These are phyloP conservation scores for Annulohypoxylon nitens DNA, from an alignment of 495 filamentous ascomycete species.

Conservation along the genomic window DNA sequence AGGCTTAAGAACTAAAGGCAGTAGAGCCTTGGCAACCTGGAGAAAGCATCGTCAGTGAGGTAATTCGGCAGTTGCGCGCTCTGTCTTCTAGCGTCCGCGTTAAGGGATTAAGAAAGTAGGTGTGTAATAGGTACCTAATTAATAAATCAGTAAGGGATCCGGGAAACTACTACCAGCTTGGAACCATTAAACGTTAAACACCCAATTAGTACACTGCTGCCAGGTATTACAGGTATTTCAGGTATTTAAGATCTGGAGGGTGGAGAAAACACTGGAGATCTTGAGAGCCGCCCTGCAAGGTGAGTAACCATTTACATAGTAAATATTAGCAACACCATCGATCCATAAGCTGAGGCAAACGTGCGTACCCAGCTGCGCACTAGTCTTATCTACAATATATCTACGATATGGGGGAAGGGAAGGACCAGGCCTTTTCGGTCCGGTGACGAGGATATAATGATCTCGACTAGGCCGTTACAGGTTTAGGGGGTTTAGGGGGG, in stretches of 20 bases:
- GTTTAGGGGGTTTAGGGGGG: too few relatives aligned
- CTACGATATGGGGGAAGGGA: not conserved
- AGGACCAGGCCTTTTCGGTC: not conserved
- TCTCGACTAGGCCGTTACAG: not conserved
- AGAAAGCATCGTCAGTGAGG: conserved; percentile 6
- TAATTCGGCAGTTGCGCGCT: not conserved
- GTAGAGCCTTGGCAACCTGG: conserved; percentile 10
- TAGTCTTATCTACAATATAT: not conserved
- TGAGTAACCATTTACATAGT: not conserved
- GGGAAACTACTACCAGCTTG: not conserved
- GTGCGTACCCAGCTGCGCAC: not conserved
- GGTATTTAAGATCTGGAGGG: not conserved
- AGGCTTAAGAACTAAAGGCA: not conserved
- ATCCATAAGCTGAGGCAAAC: not conserved
- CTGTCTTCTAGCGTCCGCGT: too few relatives aligned
- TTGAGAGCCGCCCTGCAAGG: not conserved
- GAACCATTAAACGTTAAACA: too few relatives aligned
- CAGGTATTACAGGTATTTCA: too few relatives aligned
- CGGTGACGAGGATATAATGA: not conserved
- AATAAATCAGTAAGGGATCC: not conserved
- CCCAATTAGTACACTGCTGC: too few relatives aligned
- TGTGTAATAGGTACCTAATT: too few relatives aligned
- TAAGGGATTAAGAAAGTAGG: not conserved
- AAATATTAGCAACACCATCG: not conserved
- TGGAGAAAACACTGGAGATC: conserved; percentile 11